Percentiles rank a stretch among this genome's conserved stretches.
These are phyloP conservation scores for Gryganskiella cystojenkinii DNA, from an alignment of 192 early-diverging fungal genomes.

Conservation along the genomic window DNA sequence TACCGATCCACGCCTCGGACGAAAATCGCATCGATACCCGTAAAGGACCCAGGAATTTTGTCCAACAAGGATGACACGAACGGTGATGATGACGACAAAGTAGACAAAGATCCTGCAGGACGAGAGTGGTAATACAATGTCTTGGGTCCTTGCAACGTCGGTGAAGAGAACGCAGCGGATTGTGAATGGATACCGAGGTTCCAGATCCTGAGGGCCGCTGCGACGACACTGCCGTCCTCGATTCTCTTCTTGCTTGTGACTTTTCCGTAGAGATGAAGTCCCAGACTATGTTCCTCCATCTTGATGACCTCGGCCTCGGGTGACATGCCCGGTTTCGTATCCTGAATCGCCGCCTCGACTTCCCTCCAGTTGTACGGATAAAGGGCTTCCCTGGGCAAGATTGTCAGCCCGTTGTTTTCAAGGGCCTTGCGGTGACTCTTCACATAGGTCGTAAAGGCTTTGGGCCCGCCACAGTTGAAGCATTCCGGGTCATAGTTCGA, in stretches of 20 bases:
- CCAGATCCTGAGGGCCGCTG: constrained; percentile 58
- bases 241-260: constrained; percentile 63
- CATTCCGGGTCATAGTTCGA: constrained; percentile 61
- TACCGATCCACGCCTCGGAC: constrained; percentile 49
- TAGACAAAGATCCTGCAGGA: neutral
- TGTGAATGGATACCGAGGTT: constrained; percentile 52
- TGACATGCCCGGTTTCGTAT: constrained; percentile 21
- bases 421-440: constrained; percentile 52
- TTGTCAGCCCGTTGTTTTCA: constrained; percentile 56
- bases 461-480: constrained; percentile 70
- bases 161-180: neutral
- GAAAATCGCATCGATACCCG: constrained; percentile 62
- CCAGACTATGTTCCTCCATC: constrained; percentile 54
- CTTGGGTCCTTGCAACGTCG: constrained; percentile 34
- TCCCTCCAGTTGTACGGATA: constrained; percentile 65
- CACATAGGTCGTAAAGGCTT: constrained; percentile 66
- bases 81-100: neutral
- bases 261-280: constrained; percentile 67
- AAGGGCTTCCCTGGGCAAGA: constrained; percentile 57
- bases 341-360: constrained; percentile 48
- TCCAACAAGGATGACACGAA: constrained; percentile 23
- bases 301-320: constrained; percentile 53
- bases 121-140: constrained; percentile 5
- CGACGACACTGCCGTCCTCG: constrained; percentile 60
- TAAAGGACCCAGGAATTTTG: constrained; percentile 55